Conservation (phyloP, 768 basidiomycete genomes). For the Chiua virens region DNA sequence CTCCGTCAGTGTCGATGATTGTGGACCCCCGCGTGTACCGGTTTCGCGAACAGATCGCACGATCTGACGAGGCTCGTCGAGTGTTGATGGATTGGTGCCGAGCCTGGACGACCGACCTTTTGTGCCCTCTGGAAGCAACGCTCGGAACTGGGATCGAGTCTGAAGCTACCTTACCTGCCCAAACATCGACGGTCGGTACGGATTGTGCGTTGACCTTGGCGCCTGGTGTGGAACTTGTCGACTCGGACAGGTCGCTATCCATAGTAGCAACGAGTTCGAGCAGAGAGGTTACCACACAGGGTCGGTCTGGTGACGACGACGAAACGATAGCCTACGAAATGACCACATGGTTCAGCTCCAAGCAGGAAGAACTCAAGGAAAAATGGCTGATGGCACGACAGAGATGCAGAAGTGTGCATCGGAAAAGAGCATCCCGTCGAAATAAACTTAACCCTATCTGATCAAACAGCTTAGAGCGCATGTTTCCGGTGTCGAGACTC, state of each 20-base stretch:
- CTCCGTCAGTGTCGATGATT: not conserved
- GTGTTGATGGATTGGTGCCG: conserved; percentile 14
- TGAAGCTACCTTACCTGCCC: not conserved
- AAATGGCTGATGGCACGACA: conserved; percentile 9
- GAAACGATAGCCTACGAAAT: not conserved
- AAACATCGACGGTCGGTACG: not conserved
- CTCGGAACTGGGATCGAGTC: not conserved
- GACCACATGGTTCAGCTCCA: not conserved
- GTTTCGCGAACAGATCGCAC: conserved; percentile 8
- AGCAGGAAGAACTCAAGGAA: conserved; percentile 8
- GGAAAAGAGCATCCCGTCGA: not conserved
- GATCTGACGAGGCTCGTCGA: conserved; percentile 1
- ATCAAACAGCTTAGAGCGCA: too few species aligned
- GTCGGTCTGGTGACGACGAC: not conserved
- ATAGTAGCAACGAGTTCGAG: too few species aligned
- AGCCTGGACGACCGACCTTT: not conserved
- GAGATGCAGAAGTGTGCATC: not conserved
- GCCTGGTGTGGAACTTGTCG: too few species aligned
- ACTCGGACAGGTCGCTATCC: too few species aligned
- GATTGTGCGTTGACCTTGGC: not conserved
- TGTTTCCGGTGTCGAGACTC: too few species aligned
- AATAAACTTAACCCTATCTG: not conserved
- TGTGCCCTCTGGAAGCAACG: not conserved
- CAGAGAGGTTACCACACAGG: too few species aligned
- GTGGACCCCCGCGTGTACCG: conserved; percentile 9